Conservation (phyloP, 129 eudicot genomes). For the Arctium minus region DNA sequence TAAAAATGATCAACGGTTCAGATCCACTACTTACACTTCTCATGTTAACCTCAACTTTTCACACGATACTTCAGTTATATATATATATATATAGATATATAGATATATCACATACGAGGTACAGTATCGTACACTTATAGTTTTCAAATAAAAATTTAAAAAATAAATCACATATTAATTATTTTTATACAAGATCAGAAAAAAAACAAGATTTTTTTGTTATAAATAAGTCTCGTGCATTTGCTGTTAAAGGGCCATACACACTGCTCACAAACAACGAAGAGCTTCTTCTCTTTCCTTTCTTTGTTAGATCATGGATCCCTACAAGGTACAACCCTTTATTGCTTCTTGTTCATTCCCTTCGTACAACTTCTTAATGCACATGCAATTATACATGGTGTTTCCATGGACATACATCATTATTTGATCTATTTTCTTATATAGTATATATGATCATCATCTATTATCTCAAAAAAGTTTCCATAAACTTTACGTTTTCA, state of each 20-base stretch:
- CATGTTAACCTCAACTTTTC: no score
- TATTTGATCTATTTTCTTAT: no score
- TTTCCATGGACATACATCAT: not conserved
- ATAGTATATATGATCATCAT: not conserved
- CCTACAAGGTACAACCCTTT: conserved; percentile 33
- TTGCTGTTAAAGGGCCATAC: conserved; percentile 12
- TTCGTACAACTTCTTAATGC: conserved; percentile 1
- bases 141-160: no score
- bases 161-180: no score
- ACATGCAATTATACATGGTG: not conserved
- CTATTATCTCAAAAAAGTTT: not conserved
- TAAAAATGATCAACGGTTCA: no score
- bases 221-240: conserved; percentile 27
- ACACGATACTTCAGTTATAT: no score
- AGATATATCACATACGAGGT: no score
- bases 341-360: not conserved
- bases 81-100: no score
- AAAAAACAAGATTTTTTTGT: conserved; percentile 20
- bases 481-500: not conserved
- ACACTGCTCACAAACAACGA: conserved; percentile 14
- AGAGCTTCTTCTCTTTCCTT: conserved; percentile 11
- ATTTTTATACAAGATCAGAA: not conserved
- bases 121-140: no score
- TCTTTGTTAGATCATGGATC: conserved; percentile 28
- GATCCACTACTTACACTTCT: no score